Evolutionary conservation across 2,329 filamentous ascomycete species (phyloP), one percentile per base, ranked within the genome.

Genomic region (Alternaria postmessia): DNA sequence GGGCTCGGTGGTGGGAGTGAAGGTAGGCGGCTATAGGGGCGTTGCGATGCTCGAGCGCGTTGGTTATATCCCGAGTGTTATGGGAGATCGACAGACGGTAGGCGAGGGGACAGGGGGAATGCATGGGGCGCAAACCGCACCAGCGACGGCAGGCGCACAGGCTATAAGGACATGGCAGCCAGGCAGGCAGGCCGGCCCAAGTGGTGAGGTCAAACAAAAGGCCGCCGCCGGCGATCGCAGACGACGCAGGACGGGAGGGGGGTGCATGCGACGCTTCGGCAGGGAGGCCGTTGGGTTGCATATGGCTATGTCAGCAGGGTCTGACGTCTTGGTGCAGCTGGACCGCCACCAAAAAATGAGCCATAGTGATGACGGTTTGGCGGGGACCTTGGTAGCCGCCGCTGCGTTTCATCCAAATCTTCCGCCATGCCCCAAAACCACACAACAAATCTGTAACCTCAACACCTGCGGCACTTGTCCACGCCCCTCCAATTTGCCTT

Each of bases 21-120:
- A 41, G 36, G 44, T 42, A 51, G 32, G 14, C 14, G 38, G 26
- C 38, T 43, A 51, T 44, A 43, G 54, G 47, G 55, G 49, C 48
- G 48, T 39, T 47, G 55, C 26, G 42, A 22, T 53, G 49, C 41
- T 56, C 54, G 44, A 56, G 44, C 39, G 51, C 30, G 8, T 22
- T 48, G 22, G 30, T n/a, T 56, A 46, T 59, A 51, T 59, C 28
- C 39, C 24, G 16, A 59, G 18, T 43, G 48, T 18, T 49, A 49
- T 52, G 48, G 47, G 34, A 48, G 58, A 57, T 46, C 36, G 46
- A 57, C 32, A 41, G 34, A 48, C 47, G 41, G 32, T 22, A 46
- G 56, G 61, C 38, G 43, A 36, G 54, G 28, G 60, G 67, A 67
- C 74, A 75, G 71, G 73, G 72, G 71, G 32, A 26, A 54, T 59